Evolutionary conservation across 164 flowering plant species (phyloP).

Genomic region (Piper betle): DNA sequence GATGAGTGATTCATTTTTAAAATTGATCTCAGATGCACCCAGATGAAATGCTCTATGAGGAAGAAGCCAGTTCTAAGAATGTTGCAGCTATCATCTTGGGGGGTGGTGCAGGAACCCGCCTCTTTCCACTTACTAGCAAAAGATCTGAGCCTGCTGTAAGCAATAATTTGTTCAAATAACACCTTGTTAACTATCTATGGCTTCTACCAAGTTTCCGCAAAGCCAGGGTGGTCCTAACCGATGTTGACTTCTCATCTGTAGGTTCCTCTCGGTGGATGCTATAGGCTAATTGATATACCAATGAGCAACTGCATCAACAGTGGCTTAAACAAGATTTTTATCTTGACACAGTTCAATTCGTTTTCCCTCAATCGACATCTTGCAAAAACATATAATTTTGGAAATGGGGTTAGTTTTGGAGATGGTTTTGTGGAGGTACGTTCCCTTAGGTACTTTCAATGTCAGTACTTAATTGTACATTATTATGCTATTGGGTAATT

Average conservation of each 20-base stretch:
- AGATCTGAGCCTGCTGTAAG: constrained; percentile 88
- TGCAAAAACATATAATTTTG: constrained; percentile 56
- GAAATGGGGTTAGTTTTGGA: constrained; percentile 76
- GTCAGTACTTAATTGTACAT: not conserved
- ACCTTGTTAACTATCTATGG: too few relatives aligned
- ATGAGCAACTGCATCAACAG: constrained; percentile 98
- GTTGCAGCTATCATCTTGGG: constrained; percentile 81
- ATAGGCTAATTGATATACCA: constrained; percentile 88
- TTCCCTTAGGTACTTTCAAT: not conserved
- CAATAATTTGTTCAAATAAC: not conserved
- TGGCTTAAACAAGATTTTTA: constrained; percentile 77
- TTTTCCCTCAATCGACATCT: constrained; percentile 82
- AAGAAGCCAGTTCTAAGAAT: constrained; percentile 45
- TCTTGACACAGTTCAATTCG: constrained; percentile 89
- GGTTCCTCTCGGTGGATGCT: constrained; percentile 97
- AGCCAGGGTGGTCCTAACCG: not conserved
- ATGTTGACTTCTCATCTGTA: constrained; percentile 5
- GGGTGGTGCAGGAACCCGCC: constrained; percentile 75
- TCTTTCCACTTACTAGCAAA: constrained; percentile 71
- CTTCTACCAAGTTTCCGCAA: too few relatives aligned
- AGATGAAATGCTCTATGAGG: not conserved
- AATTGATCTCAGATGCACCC: not conserved
- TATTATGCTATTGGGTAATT: not conserved
- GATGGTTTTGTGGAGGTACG: constrained; percentile 94
- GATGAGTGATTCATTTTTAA: too few relatives aligned